Percentiles rank a stretch among this genome's conserved stretches.
Conservation (phyloP, 1,284 basidiomycete genomes). For the Pyrrhoderma noxium region DNA sequence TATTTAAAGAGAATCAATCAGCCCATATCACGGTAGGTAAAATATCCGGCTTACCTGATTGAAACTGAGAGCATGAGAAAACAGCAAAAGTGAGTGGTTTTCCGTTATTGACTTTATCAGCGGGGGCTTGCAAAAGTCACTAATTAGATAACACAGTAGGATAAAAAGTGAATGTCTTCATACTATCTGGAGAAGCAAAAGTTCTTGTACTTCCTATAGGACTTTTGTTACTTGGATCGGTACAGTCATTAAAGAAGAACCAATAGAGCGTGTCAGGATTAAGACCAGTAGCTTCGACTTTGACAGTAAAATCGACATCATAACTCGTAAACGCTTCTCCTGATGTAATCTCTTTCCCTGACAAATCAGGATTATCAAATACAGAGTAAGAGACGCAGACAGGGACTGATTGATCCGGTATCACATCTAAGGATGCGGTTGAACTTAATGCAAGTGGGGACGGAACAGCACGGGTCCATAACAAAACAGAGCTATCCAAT, state of each 20-base stretch:
- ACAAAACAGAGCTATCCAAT: constrained; percentile 49
- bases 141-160: too few relatives aligned
- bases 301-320: constrained; percentile 61
- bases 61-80: constrained; percentile 54
- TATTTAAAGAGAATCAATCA: background rate
- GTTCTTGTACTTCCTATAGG: constrained; percentile 47
- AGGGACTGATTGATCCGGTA: constrained; percentile 49
- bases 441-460: constrained; percentile 18
- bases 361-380: constrained; percentile 30
- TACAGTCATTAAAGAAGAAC: constrained; percentile 55
- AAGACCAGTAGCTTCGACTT: constrained; percentile 51
- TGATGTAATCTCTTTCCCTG: constrained; percentile 36
- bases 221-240: constrained; percentile 38
- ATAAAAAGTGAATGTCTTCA: too few relatives aligned
- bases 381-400: constrained; percentile 51
- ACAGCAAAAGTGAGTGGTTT: constrained; percentile 49
- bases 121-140: constrained; percentile 37
- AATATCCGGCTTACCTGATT: constrained; percentile 32
- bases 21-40: background rate
- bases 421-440: constrained; percentile 22
- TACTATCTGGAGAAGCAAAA: constrained; percentile 39
- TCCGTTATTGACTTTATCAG: constrained; percentile 46
- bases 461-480: constrained; percentile 55
- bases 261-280: constrained; percentile 51
- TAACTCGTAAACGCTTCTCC: constrained; percentile 52